Evolutionary conservation across 768 basidiomycete genomes (phyloP).

Genomic region (Cystobasidium ongulense): DNA sequence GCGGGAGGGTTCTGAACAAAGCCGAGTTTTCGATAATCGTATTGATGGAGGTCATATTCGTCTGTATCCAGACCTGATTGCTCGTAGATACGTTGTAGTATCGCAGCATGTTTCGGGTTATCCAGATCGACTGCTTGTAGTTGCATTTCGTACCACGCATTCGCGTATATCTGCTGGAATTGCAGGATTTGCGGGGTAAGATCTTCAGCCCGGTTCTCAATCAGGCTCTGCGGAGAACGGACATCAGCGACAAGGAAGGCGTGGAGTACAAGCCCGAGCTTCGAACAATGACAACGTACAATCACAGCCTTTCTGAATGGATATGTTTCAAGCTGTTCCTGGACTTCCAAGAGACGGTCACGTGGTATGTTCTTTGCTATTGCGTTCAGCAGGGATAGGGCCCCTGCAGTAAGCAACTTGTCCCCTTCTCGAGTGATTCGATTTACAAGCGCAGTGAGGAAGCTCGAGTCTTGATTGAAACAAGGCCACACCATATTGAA

Average conservation of each 20-base stretch:
- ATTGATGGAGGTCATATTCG: neutral
- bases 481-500: conserved; percentile 59
- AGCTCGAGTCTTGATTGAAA: conserved; percentile 62
- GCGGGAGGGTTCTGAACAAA: neutral
- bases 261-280: neutral
- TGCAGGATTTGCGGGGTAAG: conserved; percentile 17
- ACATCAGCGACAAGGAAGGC: neutral
- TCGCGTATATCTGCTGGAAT: conserved; percentile 43
- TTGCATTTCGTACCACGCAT: conserved; percentile 50
- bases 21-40: conserved; percentile 9
- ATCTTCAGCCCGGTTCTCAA: conserved; percentile 21
- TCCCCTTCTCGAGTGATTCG: conserved; percentile 63
- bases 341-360: neutral
- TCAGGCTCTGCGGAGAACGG: conserved; percentile 10
- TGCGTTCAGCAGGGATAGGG: conserved; percentile 80
- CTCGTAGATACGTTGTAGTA: conserved; percentile 2
- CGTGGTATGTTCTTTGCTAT: conserved; percentile 48
- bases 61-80: neutral
- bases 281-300: conserved; percentile 52
- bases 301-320: conserved; percentile 62
- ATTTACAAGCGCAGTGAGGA: conserved; percentile 73
- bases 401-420: conserved; percentile 47
- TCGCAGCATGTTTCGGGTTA: neutral
- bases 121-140: neutral
- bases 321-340: neutral